These are phyloP conservation scores for Astragalus glycyphyllos DNA, from an alignment of 306 rosid genomes.

Conservation along the genomic window DNA sequence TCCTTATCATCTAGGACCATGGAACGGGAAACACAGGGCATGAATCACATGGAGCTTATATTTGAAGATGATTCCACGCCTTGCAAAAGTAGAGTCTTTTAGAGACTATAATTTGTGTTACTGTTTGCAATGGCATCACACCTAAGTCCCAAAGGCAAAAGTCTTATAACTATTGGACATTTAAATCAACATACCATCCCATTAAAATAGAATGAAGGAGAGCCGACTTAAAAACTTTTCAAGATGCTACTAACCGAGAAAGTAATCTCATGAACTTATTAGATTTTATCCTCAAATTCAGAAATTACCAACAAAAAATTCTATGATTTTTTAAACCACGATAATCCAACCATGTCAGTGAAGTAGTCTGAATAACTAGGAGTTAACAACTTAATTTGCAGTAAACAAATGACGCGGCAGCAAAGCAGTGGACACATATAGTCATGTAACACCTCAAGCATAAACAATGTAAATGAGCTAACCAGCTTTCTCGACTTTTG, in stretches of 20 bases:
- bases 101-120: neutral
- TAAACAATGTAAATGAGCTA: conserved; percentile 46
- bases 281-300: neutral
- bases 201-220: conserved; percentile 1
- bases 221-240: conserved; percentile 4
- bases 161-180: neutral
- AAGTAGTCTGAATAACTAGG: neutral
- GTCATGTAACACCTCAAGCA: conserved; percentile 28
- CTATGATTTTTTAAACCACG: neutral
- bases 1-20: neutral
- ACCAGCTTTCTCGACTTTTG: conserved; percentile 99
- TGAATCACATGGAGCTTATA: neutral
- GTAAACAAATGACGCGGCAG: conserved; percentile 18
- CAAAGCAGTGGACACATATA: conserved; percentile 7
- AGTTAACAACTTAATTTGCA: neutral
- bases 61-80: no score
- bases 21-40: neutral
- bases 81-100: neutral
- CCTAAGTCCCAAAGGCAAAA: neutral
- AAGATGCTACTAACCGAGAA: neutral
- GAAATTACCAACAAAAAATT: neutral
- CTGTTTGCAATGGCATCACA: neutral
- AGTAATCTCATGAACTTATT: neutral
- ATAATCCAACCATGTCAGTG: conserved; percentile 13
- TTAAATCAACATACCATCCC: neutral